Percentiles rank a stretch among this genome's conserved stretches.
These are phyloP conservation scores for Esteya vermicola DNA, from an alignment of 2,329 filamentous ascomycete species.

Conservation along the genomic window DNA sequence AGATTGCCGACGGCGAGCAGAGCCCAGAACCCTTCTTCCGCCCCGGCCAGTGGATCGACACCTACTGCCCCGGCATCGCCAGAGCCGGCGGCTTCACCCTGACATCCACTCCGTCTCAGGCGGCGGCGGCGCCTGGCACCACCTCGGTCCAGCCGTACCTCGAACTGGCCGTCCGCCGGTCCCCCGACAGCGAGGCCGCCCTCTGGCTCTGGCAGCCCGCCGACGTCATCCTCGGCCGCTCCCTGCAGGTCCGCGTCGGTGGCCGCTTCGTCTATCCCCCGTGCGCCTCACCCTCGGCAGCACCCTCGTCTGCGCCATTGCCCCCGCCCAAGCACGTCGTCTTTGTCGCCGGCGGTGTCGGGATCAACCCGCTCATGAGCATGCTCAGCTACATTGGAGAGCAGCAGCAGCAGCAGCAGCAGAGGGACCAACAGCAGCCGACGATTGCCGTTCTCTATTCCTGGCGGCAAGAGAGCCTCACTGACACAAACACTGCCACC, in stretches of 20 bases:
- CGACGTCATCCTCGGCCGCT: conserved; percentile 36
- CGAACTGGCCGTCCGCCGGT: conserved; percentile 66
- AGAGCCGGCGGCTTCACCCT: conserved; percentile 81
- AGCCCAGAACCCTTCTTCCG: conserved; percentile 42
- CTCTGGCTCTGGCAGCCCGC: conserved; percentile 57
- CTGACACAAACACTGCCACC: no score
- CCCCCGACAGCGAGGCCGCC: conserved; percentile 56
- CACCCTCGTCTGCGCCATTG: conserved; percentile 28
- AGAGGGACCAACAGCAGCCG: background rate
- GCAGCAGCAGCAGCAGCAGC: conserved; percentile 10
- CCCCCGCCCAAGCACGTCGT: conserved; percentile 34
- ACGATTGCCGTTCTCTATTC: conserved; percentile 50
- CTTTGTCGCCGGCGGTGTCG: conserved; percentile 69
- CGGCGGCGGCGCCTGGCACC: conserved; percentile 17
- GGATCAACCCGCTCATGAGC: conserved; percentile 68
- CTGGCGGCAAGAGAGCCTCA: conserved; percentile 19
- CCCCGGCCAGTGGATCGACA: conserved; percentile 81
- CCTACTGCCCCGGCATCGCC: conserved; percentile 53
- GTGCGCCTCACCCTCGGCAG: conserved; percentile 21
- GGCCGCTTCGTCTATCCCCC: conserved; percentile 67
- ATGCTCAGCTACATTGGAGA: conserved; percentile 50
- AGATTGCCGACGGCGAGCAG: conserved; percentile 34
- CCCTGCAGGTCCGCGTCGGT: conserved; percentile 57
- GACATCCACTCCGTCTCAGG: conserved; percentile 57
- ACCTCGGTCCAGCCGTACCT: conserved; percentile 31